Conservation (phyloP, 352 stramenopile genomes). For the Globisporangium nodosum region DNA sequence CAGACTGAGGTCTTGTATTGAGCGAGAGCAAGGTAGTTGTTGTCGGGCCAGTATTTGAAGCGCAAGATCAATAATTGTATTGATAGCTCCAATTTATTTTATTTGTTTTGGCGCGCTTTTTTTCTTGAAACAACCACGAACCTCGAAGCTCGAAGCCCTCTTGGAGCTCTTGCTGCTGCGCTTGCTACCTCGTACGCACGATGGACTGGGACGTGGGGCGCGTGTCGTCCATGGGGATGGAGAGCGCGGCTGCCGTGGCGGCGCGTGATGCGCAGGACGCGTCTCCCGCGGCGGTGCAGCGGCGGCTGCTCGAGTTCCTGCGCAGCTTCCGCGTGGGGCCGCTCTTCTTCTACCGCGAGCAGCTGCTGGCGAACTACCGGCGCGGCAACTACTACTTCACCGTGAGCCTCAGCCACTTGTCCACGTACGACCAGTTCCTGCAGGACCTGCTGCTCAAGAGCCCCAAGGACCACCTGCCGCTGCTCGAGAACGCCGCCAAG, state of each 20-base stretch:
- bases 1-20: too few relatives aligned
- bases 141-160: too few relatives aligned
- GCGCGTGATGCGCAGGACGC: constrained; percentile 42
- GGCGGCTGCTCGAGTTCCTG: constrained; percentile 75
- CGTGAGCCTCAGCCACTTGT: constrained; percentile 80
- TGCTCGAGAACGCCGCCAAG: constrained; percentile 84
- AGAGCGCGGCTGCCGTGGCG: constrained; percentile 44
- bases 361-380: constrained; percentile 83
- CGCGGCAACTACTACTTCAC: constrained; percentile 71
- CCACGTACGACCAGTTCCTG: constrained; percentile 82
- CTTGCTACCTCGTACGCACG: background rate
- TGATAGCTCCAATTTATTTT: too few relatives aligned
- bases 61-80: too few relatives aligned
- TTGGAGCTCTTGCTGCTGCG: too few relatives aligned
- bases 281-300: constrained; percentile 58
- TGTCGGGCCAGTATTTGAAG: too few relatives aligned
- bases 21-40: too few relatives aligned
- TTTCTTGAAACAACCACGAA: too few relatives aligned
- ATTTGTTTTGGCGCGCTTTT: too few relatives aligned
- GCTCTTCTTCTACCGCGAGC: constrained; percentile 88
- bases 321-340: constrained; percentile 82
- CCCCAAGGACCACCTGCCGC: constrained; percentile 78
- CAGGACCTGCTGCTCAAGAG: constrained; percentile 81
- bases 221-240: constrained; percentile 79
- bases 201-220: constrained; percentile 84